phyloP scores from a whole-genome alignment of 202 grass and related monocot genomes.

The Setaria italica region DNA sequence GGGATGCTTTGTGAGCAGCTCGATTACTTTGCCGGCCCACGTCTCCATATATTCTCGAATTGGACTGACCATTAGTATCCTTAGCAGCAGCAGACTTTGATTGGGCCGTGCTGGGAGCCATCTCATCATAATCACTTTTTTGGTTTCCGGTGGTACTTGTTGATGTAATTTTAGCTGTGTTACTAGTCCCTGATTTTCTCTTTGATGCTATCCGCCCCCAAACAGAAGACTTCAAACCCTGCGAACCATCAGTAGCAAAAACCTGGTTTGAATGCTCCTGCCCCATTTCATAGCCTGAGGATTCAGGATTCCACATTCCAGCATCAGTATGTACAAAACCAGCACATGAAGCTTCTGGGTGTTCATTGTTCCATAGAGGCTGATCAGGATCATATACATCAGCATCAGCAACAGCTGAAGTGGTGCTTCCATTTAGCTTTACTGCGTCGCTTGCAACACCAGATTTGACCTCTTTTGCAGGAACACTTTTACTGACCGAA shows the following conservation, averaged over 20 bases:
- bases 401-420: slow-evolving; percentile 67
- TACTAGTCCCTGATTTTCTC: slow-evolving; percentile 55
- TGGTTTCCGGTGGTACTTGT: slow-evolving; percentile 50
- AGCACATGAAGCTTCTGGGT: slow-evolving; percentile 59
- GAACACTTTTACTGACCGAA: slow-evolving; percentile 60
- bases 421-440: slow-evolving; percentile 58
- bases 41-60: slow-evolving; percentile 52
- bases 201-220: slow-evolving; percentile 71
- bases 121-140: slow-evolving; percentile 56
- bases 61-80: slow-evolving; percentile 48
- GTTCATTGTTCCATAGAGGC: slow-evolving; percentile 86
- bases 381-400: slow-evolving; percentile 99
- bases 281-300: slow-evolving; percentile 54
- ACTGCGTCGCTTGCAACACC: slow-evolving; percentile 59
- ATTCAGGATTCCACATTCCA: slow-evolving; percentile 58
- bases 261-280: slow-evolving; percentile 50
- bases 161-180: slow-evolving; percentile 52
- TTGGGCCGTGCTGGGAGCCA: slow-evolving; percentile 46
- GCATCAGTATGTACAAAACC: slow-evolving; percentile 59
- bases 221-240: slow-evolving; percentile 70
- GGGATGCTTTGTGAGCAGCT: slow-evolving; percentile 81
- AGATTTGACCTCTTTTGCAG: slow-evolving; percentile 66
- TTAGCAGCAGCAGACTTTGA: slow-evolving; percentile 50
- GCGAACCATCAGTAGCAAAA: slow-evolving; percentile 50
- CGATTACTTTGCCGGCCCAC: slow-evolving; percentile 51